Evolutionary conservation across 148 eudicot genomes (phyloP).

Genomic region (Dianthus caryophyllus): DNA sequence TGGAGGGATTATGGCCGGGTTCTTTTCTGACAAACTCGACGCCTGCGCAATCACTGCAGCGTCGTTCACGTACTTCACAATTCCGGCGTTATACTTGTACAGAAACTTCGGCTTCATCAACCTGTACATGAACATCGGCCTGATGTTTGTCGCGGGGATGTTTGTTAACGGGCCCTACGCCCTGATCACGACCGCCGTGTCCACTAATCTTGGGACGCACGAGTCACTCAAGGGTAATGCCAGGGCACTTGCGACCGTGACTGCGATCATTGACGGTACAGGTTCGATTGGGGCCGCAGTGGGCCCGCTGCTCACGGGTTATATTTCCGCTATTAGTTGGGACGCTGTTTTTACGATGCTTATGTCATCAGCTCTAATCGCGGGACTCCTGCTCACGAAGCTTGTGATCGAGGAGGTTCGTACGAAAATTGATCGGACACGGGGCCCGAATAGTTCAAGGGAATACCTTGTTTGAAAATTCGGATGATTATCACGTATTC

Average conservation of each 20-base stretch:
- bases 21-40: constrained; percentile 61
- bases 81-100: constrained; percentile 75
- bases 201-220: constrained; percentile 93
- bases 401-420: constrained; percentile 68
- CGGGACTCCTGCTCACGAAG: constrained; percentile 75
- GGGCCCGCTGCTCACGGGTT: constrained; percentile 81
- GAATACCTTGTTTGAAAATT: constrained; percentile 36
- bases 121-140: constrained; percentile 44
- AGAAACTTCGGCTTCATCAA: constrained; percentile 63
- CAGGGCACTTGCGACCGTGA: constrained; percentile 81
- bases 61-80: constrained; percentile 70
- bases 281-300: constrained; percentile 95
- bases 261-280: constrained; percentile 95
- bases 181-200: constrained; percentile 86
- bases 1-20: constrained; percentile 86
- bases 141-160: constrained; percentile 67
- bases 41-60: constrained; percentile 97
- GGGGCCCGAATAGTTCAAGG: constrained; percentile 29
- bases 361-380: constrained; percentile 72
- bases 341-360: constrained; percentile 76
- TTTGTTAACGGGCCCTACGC: constrained; percentile 95
- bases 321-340: constrained; percentile 74
- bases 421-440: constrained; percentile 43
- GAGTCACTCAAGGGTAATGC: constrained; percentile 67
- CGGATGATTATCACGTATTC: background rate